phyloP scores from a whole-genome alignment of 176 grass and related monocot genomes.

The Olyra latifolia region DNA sequence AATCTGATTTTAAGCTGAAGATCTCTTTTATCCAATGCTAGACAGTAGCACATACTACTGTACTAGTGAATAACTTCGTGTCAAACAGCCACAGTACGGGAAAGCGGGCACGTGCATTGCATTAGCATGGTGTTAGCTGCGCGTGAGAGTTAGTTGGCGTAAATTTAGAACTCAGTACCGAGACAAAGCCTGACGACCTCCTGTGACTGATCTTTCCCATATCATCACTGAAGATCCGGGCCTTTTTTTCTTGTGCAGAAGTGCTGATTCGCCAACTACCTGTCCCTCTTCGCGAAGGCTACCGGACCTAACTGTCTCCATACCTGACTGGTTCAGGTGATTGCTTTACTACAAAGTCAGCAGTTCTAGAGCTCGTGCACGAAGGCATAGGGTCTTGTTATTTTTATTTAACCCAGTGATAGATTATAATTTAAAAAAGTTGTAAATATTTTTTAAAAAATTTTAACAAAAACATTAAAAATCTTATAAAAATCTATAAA shows the following conservation, averaged over 20 bases:
- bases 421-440: too few relatives aligned
- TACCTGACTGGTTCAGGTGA: background rate
- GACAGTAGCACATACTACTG: too few relatives aligned
- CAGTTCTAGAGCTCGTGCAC: too few relatives aligned
- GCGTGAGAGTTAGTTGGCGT: background rate
- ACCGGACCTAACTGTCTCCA: background rate
- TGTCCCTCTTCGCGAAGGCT: constrained; percentile 19
- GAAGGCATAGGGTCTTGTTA: too few relatives aligned
- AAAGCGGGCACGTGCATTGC: background rate
- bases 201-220: background rate
- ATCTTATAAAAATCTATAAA: too few relatives aligned
- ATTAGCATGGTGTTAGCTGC: background rate
- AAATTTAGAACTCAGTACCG: background rate
- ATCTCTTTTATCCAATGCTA: too few relatives aligned
- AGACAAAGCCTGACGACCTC: background rate
- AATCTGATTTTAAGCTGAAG: too few relatives aligned
- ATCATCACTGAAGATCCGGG: background rate
- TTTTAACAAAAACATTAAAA: too few relatives aligned
- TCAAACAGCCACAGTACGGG: background rate
- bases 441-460: too few relatives aligned
- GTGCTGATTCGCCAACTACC: background rate
- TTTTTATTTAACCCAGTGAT: too few relatives aligned
- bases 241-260: background rate
- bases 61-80: too few relatives aligned
- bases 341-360: too few relatives aligned